These are phyloP conservation scores for Camelina laxa DNA, from an alignment of 345 rosid species.

Conservation along the genomic window DNA sequence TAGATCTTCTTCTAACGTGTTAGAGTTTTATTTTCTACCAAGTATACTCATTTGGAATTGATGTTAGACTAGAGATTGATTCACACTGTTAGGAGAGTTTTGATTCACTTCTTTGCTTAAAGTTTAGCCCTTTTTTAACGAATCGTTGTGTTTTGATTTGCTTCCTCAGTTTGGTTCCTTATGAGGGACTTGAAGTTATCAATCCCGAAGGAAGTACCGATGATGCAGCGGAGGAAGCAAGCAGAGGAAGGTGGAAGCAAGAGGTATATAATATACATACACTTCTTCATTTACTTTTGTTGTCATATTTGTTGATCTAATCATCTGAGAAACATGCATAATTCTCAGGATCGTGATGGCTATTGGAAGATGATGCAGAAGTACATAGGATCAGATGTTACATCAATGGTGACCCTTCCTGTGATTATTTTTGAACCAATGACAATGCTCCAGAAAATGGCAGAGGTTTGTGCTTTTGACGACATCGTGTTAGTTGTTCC, in stretches of 20 bases:
- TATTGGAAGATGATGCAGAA: constrained; percentile 99
- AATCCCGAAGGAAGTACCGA: constrained; percentile 98
- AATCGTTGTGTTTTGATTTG: constrained; percentile 13
- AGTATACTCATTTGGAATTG: constrained; percentile 2
- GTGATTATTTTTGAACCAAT: constrained; percentile 93
- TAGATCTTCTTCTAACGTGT: constrained; percentile 11
- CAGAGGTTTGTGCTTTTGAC: constrained; percentile 70
- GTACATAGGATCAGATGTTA: constrained; percentile 88
- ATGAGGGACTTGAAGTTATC: constrained; percentile 93
- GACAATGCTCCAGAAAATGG: constrained; percentile 97
- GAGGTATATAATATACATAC: constrained; percentile 59
- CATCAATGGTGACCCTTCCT: constrained; percentile 97
- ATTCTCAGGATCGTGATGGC: constrained; percentile 79
- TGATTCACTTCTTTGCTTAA: constrained; percentile 17
- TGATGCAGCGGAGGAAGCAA: constrained; percentile 96
- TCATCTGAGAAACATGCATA: constrained; percentile 20
- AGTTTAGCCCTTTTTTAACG: constrained; percentile 21
- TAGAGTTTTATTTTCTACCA: not conserved
- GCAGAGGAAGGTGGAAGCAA: constrained; percentile 90
- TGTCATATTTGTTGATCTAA: not conserved
- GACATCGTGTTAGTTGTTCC: constrained; percentile 6
- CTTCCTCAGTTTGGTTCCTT: constrained; percentile 63
- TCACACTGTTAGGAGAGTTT: not conserved
- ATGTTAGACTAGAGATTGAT: constrained; percentile 13
- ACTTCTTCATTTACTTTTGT: not conserved